Percentiles rank a stretch among this genome's conserved stretches.
These are phyloP conservation scores for Magnusiomyces tetraspermus DNA, from an alignment of 1,139 yeast species.

Conservation along the genomic window DNA sequence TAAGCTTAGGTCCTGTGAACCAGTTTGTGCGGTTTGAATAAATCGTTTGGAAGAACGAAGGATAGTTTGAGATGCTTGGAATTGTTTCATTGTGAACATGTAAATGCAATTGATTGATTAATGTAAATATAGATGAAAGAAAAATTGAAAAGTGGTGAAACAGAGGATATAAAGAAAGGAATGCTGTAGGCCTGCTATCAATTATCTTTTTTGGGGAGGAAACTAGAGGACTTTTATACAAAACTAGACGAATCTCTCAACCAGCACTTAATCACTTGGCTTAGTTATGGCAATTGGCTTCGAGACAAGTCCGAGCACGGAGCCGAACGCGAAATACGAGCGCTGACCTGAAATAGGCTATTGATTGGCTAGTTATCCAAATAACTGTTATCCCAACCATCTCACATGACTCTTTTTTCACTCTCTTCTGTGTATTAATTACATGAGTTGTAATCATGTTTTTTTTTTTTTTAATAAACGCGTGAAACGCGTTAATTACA, in stretches of 20 bases:
- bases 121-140: too few relatives aligned
- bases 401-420: neutral
- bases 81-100: conserved; percentile 14
- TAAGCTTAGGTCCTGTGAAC: conserved; percentile 8
- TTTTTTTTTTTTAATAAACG: neutral
- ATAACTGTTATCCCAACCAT: too few relatives aligned
- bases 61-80: conserved; percentile 7
- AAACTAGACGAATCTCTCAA: too few relatives aligned
- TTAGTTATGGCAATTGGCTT: neutral
- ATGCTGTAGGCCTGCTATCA: too few relatives aligned
- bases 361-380: neutral
- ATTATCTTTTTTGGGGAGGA: too few relatives aligned
- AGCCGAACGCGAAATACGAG: neutral
- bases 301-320: neutral
- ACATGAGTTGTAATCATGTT: neutral
- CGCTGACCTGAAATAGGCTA: neutral
- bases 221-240: too few relatives aligned
- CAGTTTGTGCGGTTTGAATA: conserved; percentile 13
- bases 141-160: too few relatives aligned
- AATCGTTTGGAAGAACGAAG: conserved; percentile 15
- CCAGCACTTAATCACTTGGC: too few relatives aligned
- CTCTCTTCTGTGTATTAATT: neutral
- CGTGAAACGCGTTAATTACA: neutral
- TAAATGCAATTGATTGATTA: too few relatives aligned
- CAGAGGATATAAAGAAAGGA: too few relatives aligned